Base-by-base conservation (phyloP, 2,329 filamentous ascomycete species). In the Fusarium tricinctum region DNA sequence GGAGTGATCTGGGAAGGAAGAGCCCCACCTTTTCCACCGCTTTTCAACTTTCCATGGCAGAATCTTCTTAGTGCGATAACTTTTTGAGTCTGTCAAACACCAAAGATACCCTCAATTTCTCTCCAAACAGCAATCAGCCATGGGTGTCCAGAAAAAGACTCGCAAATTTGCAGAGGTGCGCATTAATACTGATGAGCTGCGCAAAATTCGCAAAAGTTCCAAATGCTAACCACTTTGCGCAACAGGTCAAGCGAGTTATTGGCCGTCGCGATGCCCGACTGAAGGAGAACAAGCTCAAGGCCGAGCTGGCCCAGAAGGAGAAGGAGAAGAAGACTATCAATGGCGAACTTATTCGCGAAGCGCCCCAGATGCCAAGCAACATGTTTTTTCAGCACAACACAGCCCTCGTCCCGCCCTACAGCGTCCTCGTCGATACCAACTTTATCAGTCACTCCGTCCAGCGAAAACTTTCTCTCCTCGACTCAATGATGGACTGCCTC, bases 331-430 rank as follows among this genome's bases (percentile, higher is more conserved):
- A 86, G 77, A 88, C 84, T 15, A 77, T 81, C 51, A 79, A 79
- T 30, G 81, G 83, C 73, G 88, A 92, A 63, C 81, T 94, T 55
- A 87, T 95, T 52, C 89, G 92, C 72, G 91, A 94, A 81, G 88
- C 93, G 84, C 91, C 92, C 7, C 92, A 96, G 82, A 91, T 92
- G 75, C 91, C 93, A 14, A 93, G 92, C 20, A 87, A 89, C 66
- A 89, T 97, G 80, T 97, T 97, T 88, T 97, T 97, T 81, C 87
- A 92, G 76, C 91, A 93, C 84, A 97, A 97, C 82, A 91, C 90
- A 53, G 91, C 92, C 53, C 88, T 97, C 44, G 89, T 92, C 13
- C 93, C 94, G 5, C 93, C 94, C 2, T 97, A 97, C 69, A 75
- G 68, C 49, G 71, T 75, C 48, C 73, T 75, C 52, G 86, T 96